These are phyloP conservation scores for Beverwykella pulmonaria DNA, from an alignment of 495 filamentous ascomycete species.

Conservation along the genomic window DNA sequence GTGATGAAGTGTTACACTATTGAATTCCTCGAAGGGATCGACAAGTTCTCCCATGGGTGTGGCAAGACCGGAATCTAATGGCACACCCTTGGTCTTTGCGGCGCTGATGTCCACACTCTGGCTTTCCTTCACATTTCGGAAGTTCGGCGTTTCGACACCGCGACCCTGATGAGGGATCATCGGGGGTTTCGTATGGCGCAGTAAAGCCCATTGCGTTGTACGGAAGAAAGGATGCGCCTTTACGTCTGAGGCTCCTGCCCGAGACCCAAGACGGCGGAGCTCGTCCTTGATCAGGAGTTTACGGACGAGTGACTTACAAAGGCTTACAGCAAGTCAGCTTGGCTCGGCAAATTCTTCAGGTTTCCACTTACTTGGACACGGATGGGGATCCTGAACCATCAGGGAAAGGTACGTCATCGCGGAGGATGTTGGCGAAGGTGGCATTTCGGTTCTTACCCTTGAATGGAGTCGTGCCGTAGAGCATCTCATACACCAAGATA, in stretches of 20 bases:
- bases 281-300: constrained; percentile 98
- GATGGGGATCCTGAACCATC: constrained; percentile 81
- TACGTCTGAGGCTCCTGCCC: constrained; percentile 94
- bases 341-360: constrained; percentile 4
- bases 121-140: constrained; percentile 96
- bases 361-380: constrained; percentile 78
- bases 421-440: constrained; percentile 95
- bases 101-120: constrained; percentile 90
- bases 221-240: constrained; percentile 97
- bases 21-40: constrained; percentile 99
- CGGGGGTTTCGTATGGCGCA: constrained; percentile 97
- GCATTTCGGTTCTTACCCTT: constrained; percentile 99
- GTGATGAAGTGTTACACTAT: constrained; percentile 96
- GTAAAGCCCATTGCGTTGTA: constrained; percentile 91
- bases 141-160: constrained; percentile 92
- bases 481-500: constrained; percentile 97
- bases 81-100: constrained; percentile 66
- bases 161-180: constrained; percentile 93
- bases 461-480: constrained; percentile 98
- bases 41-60: constrained; percentile 81
- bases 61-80: constrained; percentile 78
- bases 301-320: constrained; percentile 95
- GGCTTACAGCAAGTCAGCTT: constrained; percentile 53
- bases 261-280: constrained; percentile 88
- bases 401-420: constrained; percentile 93